Conservation (phyloP, 306 rosid species). For the Chamaecrista fasciculata region DNA sequence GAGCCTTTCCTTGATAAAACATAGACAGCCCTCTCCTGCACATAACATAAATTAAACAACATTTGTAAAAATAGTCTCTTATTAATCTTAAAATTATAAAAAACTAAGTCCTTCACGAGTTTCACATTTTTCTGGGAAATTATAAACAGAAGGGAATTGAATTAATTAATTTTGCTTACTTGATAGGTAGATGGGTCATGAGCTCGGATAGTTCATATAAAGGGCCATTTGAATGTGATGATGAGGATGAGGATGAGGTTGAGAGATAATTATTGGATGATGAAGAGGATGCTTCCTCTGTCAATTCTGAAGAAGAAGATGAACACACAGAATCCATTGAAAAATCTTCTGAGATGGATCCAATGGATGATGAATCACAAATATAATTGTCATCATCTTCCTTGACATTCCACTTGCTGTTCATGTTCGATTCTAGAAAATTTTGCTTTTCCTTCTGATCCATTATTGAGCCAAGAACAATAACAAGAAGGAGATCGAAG, state of each 20-base stretch:
- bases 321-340: conserved; percentile 49
- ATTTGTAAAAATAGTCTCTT: too few species aligned
- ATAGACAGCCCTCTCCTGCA: conserved; percentile 90
- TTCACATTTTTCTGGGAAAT: too few species aligned
- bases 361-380: conserved; percentile 47
- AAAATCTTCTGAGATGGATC: conserved; percentile 40
- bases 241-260: conserved; percentile 40
- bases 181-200: conserved; percentile 76
- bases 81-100: too few species aligned
- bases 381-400: conserved; percentile 35
- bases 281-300: conserved; percentile 62
- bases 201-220: conserved; percentile 69
- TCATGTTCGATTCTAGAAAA: conserved; percentile 20
- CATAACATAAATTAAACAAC: background rate
- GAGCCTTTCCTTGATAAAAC: conserved; percentile 73
- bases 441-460: conserved; percentile 21
- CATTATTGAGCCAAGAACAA: background rate
- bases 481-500: background rate
- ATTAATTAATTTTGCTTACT: conserved; percentile 42
- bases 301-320: conserved; percentile 58
- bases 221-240: conserved; percentile 60
- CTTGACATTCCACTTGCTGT: conserved; percentile 33
- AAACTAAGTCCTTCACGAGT: too few species aligned
- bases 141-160: background rate
- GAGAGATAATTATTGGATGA: conserved; percentile 19